Percentiles rank a stretch among this genome's conserved stretches.
Conservation (phyloP, 2,329 filamentous ascomycete genomes). For the Rhexocercosporidium sp. region DNA sequence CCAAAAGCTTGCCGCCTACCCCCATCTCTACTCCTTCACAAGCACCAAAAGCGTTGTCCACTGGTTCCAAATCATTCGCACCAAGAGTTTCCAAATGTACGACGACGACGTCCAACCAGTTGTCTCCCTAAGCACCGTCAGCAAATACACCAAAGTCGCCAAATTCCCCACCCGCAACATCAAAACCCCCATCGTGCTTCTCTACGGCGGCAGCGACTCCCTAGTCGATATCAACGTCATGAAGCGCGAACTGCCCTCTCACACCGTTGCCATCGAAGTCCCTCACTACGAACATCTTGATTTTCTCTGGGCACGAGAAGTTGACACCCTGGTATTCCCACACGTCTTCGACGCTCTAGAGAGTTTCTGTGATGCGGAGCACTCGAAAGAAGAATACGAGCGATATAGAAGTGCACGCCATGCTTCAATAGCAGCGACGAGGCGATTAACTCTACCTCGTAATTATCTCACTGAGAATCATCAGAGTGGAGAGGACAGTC, state of each 20-base stretch:
- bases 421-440: constrained; percentile 33
- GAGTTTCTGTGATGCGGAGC: constrained; percentile 64
- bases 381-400: constrained; percentile 65
- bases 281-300: constrained; percentile 96
- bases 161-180: constrained; percentile 97
- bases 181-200: constrained; percentile 89
- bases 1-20: constrained; percentile 94
- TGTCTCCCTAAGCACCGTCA: constrained; percentile 70
- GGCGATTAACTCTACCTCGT: constrained; percentile 19
- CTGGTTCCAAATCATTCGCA: constrained; percentile 99
- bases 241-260: constrained; percentile 83
- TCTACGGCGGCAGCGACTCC: constrained; percentile 94
- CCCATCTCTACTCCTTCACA: constrained; percentile 95
- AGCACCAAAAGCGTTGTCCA: constrained; percentile 97
- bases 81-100: constrained; percentile 96
- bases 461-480: constrained; percentile 36
- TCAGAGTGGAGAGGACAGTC: constrained; percentile 17
- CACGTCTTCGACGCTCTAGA: constrained; percentile 87
- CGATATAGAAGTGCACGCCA: constrained; percentile 49
- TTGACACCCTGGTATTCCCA: constrained; percentile 82
- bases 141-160: constrained; percentile 93
- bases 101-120: constrained; percentile 90
- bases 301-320: constrained; percentile 91
- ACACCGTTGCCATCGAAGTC: constrained; percentile 86
- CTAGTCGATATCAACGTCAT: constrained; percentile 93